Percentiles rank a stretch among this genome's conserved stretches.
These are phyloP conservation scores for Mycena epipterygia DNA, from an alignment of 768 basidiomycete species.

Conservation along the genomic window DNA sequence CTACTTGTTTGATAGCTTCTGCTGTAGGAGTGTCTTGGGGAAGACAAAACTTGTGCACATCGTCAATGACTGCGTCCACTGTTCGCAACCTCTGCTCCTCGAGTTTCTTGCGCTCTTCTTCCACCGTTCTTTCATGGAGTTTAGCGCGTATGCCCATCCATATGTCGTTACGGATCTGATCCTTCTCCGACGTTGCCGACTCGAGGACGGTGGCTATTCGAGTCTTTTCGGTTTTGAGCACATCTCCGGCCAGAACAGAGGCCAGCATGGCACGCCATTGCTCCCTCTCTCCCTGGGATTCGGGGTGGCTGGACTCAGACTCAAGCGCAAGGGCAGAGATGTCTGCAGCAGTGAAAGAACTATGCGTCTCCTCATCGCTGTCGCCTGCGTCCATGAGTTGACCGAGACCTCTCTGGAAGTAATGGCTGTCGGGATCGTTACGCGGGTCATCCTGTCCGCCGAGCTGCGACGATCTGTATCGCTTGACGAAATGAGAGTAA, in stretches of 20 bases:
- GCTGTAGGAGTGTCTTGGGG: conserved; percentile 49
- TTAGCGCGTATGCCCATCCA: conserved; percentile 95
- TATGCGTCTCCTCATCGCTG: conserved; percentile 81
- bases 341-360: conserved; percentile 55
- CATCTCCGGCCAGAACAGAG: conserved; percentile 94
- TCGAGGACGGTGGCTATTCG: conserved; percentile 88
- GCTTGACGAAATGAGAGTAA: conserved; percentile 84
- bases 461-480: conserved; percentile 72
- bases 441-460: conserved; percentile 76
- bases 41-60: conserved; percentile 84
- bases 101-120: conserved; percentile 84
- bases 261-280: conserved; percentile 97
- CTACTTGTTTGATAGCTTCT: conserved; percentile 72
- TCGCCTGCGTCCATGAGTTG: conserved; percentile 78
- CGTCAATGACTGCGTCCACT: conserved; percentile 88
- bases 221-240: conserved; percentile 94
- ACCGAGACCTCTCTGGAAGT: conserved; percentile 79
- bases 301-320: conserved; percentile 74
- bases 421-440: conserved; percentile 87
- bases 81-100: conserved; percentile 87
- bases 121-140: conserved; percentile 82
- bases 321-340: conserved; percentile 69
- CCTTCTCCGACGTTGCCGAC: conserved; percentile 76
- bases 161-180: conserved; percentile 75
- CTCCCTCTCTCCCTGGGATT: conserved; percentile 81